Evolutionary conservation across 805 yeast genomes (phyloP).

Genomic region (Metschnikowia arizonensis): DNA sequence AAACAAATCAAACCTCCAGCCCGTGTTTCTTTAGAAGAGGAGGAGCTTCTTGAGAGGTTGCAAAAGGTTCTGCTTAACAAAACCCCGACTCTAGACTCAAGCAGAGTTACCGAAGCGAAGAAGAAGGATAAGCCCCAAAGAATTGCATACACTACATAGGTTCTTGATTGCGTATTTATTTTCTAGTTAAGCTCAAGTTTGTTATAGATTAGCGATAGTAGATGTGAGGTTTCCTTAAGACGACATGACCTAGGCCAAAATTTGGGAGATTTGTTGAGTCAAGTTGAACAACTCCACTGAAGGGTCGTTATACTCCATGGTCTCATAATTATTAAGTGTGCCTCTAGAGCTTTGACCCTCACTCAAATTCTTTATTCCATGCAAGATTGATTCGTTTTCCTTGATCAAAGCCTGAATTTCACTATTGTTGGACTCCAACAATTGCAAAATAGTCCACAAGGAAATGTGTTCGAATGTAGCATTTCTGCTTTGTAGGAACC

Average conservation of each 20-base stretch:
- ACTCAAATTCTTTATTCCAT: constrained; percentile 49
- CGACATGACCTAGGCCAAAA: constrained; percentile 29
- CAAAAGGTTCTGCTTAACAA: constrained; percentile 3
- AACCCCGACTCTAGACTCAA: background rate
- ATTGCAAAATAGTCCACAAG: constrained; percentile 91
- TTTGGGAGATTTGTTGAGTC: constrained; percentile 64
- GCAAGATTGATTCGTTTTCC: constrained; percentile 49
- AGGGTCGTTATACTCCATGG: constrained; percentile 54
- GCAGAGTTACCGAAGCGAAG: background rate
- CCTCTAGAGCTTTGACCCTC: constrained; percentile 29
- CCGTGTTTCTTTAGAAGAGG: background rate
- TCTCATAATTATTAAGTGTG: constrained; percentile 10
- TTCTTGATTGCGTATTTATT: background rate
- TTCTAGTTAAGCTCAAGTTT: constrained; percentile 1
- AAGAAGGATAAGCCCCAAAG: background rate
- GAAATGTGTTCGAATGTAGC: constrained; percentile 98
- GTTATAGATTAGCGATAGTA: background rate
- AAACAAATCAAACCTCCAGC: background rate
- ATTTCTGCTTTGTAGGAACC: constrained; percentile 78
- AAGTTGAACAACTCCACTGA: constrained; percentile 60
- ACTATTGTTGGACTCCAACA: constrained; percentile 78
- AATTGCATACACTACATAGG: background rate
- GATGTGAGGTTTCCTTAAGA: background rate
- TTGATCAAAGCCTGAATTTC: constrained; percentile 55
- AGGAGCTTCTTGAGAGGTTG: background rate